Conservation (phyloP, 2,329 filamentous ascomycete species). For the Lecanosticta acicola region DNA sequence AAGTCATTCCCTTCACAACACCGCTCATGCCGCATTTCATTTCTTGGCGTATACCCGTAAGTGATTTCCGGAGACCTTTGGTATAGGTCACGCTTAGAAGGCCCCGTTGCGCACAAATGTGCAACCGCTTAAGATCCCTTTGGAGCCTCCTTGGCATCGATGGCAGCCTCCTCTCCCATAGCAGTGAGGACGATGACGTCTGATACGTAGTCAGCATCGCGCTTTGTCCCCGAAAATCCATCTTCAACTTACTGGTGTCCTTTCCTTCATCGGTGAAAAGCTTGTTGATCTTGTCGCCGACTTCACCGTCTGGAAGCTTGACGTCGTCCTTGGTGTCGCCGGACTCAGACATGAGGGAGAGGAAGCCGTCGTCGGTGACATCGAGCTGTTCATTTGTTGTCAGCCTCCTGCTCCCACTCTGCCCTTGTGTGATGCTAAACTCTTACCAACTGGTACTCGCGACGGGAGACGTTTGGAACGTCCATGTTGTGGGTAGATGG, state of each 20-base stretch:
- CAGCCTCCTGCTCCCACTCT: constrained; percentile 12
- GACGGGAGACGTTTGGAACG: constrained; percentile 85
- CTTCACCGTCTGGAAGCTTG: constrained; percentile 81
- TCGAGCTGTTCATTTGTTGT: constrained; percentile 61
- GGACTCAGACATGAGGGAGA: constrained; percentile 84
- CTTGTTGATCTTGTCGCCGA: constrained; percentile 79
- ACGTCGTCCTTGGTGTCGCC: constrained; percentile 92
- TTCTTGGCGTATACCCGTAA: constrained; percentile 19
- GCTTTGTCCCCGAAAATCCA: neutral
- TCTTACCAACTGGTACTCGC: constrained; percentile 92
- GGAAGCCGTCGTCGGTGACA: constrained; percentile 88
- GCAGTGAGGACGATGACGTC: constrained; percentile 88
- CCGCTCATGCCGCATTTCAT: constrained; percentile 23
- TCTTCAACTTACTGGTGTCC: constrained; percentile 72
- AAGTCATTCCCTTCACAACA: constrained; percentile 22
- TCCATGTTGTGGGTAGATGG: constrained; percentile 98
- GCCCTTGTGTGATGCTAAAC: neutral
- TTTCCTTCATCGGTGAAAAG: constrained; percentile 80
- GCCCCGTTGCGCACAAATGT: constrained; percentile 14
- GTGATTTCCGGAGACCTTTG: constrained; percentile 13
- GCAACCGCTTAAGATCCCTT: constrained; percentile 26
- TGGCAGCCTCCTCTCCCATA: constrained; percentile 90
- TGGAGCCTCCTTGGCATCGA: constrained; percentile 92
- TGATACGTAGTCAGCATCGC: constrained; percentile 36
- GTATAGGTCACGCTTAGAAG: constrained; percentile 9